Base-by-base conservation (phyloP, 208 protist species). In the Strigomonas culicis region DNA sequence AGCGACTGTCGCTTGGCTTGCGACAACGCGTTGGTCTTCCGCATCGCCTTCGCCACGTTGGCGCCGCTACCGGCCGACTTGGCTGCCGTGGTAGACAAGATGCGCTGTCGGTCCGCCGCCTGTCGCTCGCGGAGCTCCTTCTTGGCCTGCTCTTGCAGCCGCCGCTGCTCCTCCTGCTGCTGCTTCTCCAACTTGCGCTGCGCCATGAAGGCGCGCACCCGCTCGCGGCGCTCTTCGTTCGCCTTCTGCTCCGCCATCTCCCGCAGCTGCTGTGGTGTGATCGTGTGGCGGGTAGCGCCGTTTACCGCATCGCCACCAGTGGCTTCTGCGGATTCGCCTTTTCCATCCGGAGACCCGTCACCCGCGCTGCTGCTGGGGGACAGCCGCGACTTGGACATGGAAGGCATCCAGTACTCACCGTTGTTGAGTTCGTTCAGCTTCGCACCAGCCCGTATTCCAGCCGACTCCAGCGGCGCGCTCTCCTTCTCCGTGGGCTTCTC, bases 221-320 rank as follows among this genome's bases (percentile, higher is more conserved):
- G 77, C 69, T 83, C 77, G 31, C 75, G 72, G 31, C 84, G 77
- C 70, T 86, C 84, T 61, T 87, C 80, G 71, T 81, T 84, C 25
- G 73, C 72, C 49, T 74, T 62, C 59, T 79, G 69, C 39, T 28
- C 52, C 46, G 68, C 58, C 28, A 34, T 50, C 6, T 67, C 73
- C 21, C 67, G 73, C 11, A 56, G 58, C 15, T 17, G 62, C 24
- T 67, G 60, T 50, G 8, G 36, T 39, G 46, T 6, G 51, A 36
- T 30, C 57, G 4, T 27, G 27, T 10, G 10, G 4, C 11, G 10
- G 52, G 22, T 34, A 13, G 52, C 52, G 21, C 4, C 11, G n/a
- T n/a, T n/a, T n/a, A n/a, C n/a, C n/a, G n/a, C n/a, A n/a, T n/a
- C n/a, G n/a, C n/a, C n/a, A n/a, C n/a, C n/a, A n/a, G n/a, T n/a